These are phyloP conservation scores for Nitzschia putrida DNA, from an alignment of 108 stramenopile species.

Conservation along the genomic window DNA sequence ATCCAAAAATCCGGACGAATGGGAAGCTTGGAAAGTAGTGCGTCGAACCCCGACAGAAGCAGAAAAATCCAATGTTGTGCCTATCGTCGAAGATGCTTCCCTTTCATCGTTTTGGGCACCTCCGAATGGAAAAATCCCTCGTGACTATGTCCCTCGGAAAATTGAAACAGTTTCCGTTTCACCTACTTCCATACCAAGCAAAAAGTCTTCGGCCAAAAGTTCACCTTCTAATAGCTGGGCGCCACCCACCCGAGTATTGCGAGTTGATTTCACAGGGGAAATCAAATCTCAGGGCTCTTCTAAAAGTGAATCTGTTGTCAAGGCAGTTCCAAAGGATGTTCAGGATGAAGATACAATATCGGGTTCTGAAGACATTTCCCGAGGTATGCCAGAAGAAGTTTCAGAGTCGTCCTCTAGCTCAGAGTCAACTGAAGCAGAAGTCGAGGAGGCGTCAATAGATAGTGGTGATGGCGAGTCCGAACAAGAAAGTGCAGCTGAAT, in stretches of 20 bases:
- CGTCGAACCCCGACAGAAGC: not conserved
- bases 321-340: too few relatives aligned
- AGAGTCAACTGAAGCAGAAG: not conserved
- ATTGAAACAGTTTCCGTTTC: too few relatives aligned
- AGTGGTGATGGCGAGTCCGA: not conserved
- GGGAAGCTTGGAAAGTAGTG: conserved; percentile 13
- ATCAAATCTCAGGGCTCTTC: conserved; percentile 12
- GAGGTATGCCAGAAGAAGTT: too few relatives aligned
- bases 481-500: not conserved
- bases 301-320: not conserved
- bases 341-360: too few relatives aligned
- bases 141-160: too few relatives aligned
- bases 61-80: too few relatives aligned
- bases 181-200: too few relatives aligned
- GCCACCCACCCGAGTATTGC: conserved; percentile 3
- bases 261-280: conserved; percentile 19
- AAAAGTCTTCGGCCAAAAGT: too few relatives aligned
- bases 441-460: not conserved
- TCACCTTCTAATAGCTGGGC: not conserved
- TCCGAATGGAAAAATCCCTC: not conserved
- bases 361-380: too few relatives aligned
- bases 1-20: conserved; percentile 4
- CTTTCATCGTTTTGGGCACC: conserved; percentile 9
- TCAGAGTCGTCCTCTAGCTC: not conserved
- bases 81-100: not conserved